phyloP scores from a whole-genome alignment of 2,329 filamentous ascomycete genomes.

The Rugonectria rugulosa region DNA sequence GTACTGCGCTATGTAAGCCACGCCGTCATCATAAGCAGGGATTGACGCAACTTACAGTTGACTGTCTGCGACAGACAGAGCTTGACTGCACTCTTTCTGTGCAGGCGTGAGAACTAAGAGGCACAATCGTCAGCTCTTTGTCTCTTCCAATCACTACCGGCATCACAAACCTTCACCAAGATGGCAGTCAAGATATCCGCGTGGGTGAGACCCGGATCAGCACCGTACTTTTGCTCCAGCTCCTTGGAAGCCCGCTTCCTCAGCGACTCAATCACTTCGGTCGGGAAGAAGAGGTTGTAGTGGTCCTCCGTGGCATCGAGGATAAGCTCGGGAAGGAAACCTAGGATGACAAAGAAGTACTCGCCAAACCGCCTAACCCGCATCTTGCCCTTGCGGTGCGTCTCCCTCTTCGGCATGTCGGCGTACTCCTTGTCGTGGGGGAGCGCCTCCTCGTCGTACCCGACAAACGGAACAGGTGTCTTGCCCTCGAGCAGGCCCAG shows the following conservation, averaged over 20 bases:
- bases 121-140: not conserved
- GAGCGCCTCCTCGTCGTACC: not conserved
- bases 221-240: not conserved
- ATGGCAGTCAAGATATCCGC: conserved; percentile 2
- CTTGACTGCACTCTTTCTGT: not conserved
- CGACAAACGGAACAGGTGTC: not conserved
- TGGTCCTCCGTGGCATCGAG: not conserved
- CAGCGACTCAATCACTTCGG: not conserved
- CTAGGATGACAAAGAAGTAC: not conserved
- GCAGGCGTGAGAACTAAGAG: not conserved
- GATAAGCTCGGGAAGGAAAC: not conserved
- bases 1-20: conserved; percentile 1
- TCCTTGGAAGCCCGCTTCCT: not conserved
- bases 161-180: not conserved
- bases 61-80: not conserved
- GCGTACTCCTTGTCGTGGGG: not conserved
- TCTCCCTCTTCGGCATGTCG: not conserved
- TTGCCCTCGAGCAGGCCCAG: not conserved
- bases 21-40: not conserved
- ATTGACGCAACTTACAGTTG: not conserved
- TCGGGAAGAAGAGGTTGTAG: not conserved
- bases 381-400: conserved; percentile 1
- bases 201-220: not conserved
- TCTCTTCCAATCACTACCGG: not conserved
- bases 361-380: not conserved